Evolutionary conservation across 164 flowering plant species (phyloP).

Genomic region (Nymphaea colorata): DNA sequence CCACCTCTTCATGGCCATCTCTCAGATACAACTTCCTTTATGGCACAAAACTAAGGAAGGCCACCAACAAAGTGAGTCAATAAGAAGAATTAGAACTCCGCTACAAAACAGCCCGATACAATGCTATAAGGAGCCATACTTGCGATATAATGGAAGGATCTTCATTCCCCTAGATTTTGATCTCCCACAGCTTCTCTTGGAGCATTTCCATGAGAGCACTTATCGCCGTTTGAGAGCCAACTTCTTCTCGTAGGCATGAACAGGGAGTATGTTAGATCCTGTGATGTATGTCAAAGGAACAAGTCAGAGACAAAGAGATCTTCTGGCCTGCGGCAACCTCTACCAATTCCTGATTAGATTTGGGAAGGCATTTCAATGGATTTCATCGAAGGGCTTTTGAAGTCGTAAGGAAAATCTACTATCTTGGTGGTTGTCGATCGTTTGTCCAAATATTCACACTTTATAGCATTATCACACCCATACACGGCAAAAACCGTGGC

Average conservation of each 20-base stretch:
- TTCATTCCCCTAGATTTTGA: too few relatives aligned
- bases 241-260: background rate
- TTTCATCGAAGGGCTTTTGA: slow-evolving; percentile 2
- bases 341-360: background rate
- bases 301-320: background rate
- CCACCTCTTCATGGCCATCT: too few relatives aligned
- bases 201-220: too few relatives aligned
- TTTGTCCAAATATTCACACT: background rate
- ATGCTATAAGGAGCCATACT: too few relatives aligned
- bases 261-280: background rate
- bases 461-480: background rate
- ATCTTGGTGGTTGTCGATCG: slow-evolving; percentile 1
- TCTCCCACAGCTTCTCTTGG: too few relatives aligned
- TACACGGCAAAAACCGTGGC: background rate
- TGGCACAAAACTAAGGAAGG: background rate
- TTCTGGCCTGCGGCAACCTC: background rate
- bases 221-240: too few relatives aligned
- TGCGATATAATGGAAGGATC: too few relatives aligned
- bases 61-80: too few relatives aligned
- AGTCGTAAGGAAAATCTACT: background rate
- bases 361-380: background rate
- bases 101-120: too few relatives aligned
- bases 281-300: background rate
- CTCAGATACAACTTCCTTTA: background rate
- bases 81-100: too few relatives aligned